A percentile compares a stretch with the other conserved stretches of the same genome.
Evolutionary conservation across 345 rosid genomes (phyloP).

Genomic region (Raphanus raphanistrum): DNA sequence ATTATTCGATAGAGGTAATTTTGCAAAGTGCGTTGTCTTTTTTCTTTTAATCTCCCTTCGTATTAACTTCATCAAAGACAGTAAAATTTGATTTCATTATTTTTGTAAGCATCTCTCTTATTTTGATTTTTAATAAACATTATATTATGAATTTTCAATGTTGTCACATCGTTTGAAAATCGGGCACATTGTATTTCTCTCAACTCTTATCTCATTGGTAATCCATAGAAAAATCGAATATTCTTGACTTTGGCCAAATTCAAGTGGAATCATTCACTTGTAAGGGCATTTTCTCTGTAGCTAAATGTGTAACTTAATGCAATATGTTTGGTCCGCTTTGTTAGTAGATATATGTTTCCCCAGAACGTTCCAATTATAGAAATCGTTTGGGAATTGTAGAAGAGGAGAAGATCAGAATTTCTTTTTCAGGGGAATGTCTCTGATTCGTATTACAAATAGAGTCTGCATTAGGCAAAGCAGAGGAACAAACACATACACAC

Average conservation of each 20-base stretch:
- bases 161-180: conserved; percentile 13
- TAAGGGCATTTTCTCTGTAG: not conserved
- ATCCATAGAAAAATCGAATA: not conserved
- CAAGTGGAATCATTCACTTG: conserved; percentile 20
- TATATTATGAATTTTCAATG: no score
- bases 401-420: not conserved
- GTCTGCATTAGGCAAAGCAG: conserved; percentile 23
- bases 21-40: conserved; percentile 29
- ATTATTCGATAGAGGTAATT: conserved; percentile 33
- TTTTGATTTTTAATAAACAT: not conserved
- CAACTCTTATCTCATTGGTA: not conserved
- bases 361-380: not conserved
- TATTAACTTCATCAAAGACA: not conserved
- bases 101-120: not conserved
- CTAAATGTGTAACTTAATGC: not conserved
- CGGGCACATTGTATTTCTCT: not conserved
- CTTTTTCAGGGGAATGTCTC: not conserved
- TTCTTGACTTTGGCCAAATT: not conserved
- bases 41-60: not conserved
- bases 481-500: conserved; percentile 22
- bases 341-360: not conserved
- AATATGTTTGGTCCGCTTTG: not conserved
- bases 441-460: conserved; percentile 12
- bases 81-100: conserved; percentile 10
- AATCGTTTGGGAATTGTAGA: not conserved